Conservation (phyloP, 352 stramenopile species). For the Pythium vanterpoolii region DNA sequence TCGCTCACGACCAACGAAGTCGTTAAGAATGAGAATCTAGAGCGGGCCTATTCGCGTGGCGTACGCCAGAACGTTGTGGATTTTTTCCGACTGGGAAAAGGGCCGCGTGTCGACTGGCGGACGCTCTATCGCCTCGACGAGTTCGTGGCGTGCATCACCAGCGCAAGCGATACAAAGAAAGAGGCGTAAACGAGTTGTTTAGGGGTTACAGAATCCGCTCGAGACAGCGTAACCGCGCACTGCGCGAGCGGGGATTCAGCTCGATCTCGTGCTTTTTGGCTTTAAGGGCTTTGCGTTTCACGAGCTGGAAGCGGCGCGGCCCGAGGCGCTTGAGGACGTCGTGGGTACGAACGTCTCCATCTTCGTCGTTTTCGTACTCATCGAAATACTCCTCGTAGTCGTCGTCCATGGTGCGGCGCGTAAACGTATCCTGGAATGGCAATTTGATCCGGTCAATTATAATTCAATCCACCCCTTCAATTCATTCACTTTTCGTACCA, state of each 20-base stretch:
- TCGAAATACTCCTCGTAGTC: constrained; percentile 29
- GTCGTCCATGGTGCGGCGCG: constrained; percentile 14
- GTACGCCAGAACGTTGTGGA: constrained; percentile 52
- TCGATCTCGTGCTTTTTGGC: constrained; percentile 60
- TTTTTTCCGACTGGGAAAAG: constrained; percentile 55
- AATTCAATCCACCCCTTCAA: not conserved
- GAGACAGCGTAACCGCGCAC: constrained; percentile 71
- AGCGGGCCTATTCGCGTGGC: constrained; percentile 55
- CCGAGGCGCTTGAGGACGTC: constrained; percentile 14
- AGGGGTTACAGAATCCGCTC: constrained; percentile 41
- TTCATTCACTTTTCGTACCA: constrained; percentile 31
- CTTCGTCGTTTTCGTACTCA: constrained; percentile 9
- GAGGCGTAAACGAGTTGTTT: constrained; percentile 10
- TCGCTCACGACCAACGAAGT: constrained; percentile 79
- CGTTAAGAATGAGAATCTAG: constrained; percentile 60
- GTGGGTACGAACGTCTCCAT: constrained; percentile 3
- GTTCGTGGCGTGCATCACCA: constrained; percentile 21
- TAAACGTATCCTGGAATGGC: constrained; percentile 9
- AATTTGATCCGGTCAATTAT: not conserved
- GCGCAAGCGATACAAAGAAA: not conserved
- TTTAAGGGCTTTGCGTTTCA: constrained; percentile 65
- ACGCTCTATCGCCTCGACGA: constrained; percentile 55
- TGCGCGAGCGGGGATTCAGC: constrained; percentile 62
- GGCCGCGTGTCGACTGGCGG: constrained; percentile 48
- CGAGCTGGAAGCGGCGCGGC: constrained; percentile 53